These are phyloP conservation scores for Hypoxylon sp. DNA, from an alignment of 2,329 filamentous ascomycete species.

Conservation along the genomic window DNA sequence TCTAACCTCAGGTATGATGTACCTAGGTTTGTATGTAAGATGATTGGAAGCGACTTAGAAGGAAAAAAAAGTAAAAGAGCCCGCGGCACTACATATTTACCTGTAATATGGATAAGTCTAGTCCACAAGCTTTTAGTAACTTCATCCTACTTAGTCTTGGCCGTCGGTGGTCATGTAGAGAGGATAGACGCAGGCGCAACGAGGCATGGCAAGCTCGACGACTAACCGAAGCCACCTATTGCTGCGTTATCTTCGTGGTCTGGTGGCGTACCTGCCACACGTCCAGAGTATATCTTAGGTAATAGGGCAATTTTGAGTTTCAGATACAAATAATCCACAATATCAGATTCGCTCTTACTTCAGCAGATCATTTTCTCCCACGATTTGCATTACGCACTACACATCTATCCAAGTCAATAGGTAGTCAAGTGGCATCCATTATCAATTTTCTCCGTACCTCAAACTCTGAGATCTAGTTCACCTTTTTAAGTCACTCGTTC, in stretches of 20 bases:
- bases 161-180: neutral
- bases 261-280: constrained; percentile 15
- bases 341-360: neutral
- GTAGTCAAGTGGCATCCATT: neutral
- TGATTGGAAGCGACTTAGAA: neutral
- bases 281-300: constrained; percentile 16
- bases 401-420: neutral
- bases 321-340: neutral
- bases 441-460: neutral
- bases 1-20: neutral
- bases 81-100: too few relatives aligned
- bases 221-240: neutral
- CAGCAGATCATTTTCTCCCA: neutral
- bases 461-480: neutral
- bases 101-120: neutral
- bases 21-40: neutral
- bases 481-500: neutral
- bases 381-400: neutral
- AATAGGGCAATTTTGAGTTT: constrained; percentile 16
- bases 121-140: neutral
- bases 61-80: neutral
- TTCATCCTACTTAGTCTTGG: neutral
- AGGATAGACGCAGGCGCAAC: neutral
- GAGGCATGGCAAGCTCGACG: constrained; percentile 5
- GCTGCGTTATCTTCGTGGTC: neutral